These are phyloP conservation scores for Termitomyces sp. DNA, from an alignment of 768 basidiomycete species.

Conservation along the genomic window DNA sequence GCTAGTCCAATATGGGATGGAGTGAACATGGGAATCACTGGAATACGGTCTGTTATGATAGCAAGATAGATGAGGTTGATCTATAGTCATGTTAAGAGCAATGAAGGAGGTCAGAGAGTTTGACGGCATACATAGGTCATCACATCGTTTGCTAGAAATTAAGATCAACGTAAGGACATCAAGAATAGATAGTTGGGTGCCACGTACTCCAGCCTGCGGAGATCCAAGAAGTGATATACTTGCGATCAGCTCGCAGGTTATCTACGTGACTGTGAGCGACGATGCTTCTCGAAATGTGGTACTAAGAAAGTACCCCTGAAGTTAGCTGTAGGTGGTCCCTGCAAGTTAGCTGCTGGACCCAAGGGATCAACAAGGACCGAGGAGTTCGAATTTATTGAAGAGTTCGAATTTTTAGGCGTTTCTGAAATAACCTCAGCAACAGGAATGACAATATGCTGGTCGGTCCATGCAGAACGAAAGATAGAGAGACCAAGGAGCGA, in stretches of 20 bases:
- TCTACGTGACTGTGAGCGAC: constrained; percentile 35
- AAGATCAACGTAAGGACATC: constrained; percentile 6
- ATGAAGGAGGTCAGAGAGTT: not conserved
- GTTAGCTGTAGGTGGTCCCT: constrained; percentile 52
- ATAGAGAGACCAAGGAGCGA: constrained; percentile 27
- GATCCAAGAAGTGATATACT: constrained; percentile 74
- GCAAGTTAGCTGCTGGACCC: constrained; percentile 19
- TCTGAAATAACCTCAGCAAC: constrained; percentile 1
- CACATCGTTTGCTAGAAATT: constrained; percentile 64
- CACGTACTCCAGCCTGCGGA: constrained; percentile 76
- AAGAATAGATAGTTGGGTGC: constrained; percentile 3
- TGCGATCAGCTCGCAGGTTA: constrained; percentile 56
- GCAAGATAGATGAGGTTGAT: constrained; percentile 62
- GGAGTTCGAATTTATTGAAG: not conserved
- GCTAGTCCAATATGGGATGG: constrained; percentile 53
- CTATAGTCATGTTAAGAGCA: constrained; percentile 19
- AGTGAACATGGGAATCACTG: constrained; percentile 56
- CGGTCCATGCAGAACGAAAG: constrained; percentile 24
- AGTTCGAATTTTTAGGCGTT: not conserved
- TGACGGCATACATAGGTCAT: constrained; percentile 56
- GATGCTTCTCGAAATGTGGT: not conserved
- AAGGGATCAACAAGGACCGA: constrained; percentile 16
- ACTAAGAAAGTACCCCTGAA: constrained; percentile 48
- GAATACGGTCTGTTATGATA: constrained; percentile 56
- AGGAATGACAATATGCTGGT: constrained; percentile 3